Conservation (phyloP, 2,329 filamentous ascomycete species). For the Pseudonectria buxi region DNA sequence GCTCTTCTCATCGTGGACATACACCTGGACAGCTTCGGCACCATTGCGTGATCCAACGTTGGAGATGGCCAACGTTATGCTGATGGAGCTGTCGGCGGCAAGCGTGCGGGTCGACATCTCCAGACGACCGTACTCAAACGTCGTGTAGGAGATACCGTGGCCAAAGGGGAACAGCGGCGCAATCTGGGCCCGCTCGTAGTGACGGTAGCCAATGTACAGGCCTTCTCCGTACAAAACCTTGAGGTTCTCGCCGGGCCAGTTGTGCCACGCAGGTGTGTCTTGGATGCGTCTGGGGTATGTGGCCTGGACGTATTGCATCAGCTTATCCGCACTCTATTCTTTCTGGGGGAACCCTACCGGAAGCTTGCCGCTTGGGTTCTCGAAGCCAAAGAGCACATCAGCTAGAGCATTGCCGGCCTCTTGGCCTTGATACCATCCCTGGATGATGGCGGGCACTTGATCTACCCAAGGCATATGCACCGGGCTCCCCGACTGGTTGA, state of each 20-base stretch:
- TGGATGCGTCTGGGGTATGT: slow-evolving; percentile 60
- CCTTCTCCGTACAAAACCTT: slow-evolving; percentile 66
- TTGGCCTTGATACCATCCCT: slow-evolving; percentile 48
- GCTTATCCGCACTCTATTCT: not conserved
- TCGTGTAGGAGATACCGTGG: slow-evolving; percentile 67
- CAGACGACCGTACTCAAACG: slow-evolving; percentile 56
- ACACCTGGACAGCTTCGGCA: slow-evolving; percentile 61
- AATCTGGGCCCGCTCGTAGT: slow-evolving; percentile 58
- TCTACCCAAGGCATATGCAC: slow-evolving; percentile 62
- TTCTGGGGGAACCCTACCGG: slow-evolving; percentile 37
- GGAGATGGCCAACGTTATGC: slow-evolving; percentile 41
- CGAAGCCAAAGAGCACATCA: slow-evolving; percentile 61
- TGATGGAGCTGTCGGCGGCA: slow-evolving; percentile 32
- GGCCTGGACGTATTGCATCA: slow-evolving; percentile 29
- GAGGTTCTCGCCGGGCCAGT: slow-evolving; percentile 65
- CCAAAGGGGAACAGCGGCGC: slow-evolving; percentile 64
- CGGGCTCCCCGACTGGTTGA: slow-evolving; percentile 40
- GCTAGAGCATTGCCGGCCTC: slow-evolving; percentile 64
- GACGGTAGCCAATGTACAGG: slow-evolving; percentile 65
- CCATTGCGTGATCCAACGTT: slow-evolving; percentile 52
- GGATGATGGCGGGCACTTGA: slow-evolving; percentile 58
- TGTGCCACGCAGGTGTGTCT: slow-evolving; percentile 64
- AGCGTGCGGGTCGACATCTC: slow-evolving; percentile 39
- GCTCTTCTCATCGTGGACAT: slow-evolving; percentile 57
- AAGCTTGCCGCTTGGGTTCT: slow-evolving; percentile 62